Evolutionary conservation across 2,329 filamentous ascomycete species (phyloP), one percentile per base, ranked within the genome.

Genomic region (Neoascochyta sp.): DNA sequence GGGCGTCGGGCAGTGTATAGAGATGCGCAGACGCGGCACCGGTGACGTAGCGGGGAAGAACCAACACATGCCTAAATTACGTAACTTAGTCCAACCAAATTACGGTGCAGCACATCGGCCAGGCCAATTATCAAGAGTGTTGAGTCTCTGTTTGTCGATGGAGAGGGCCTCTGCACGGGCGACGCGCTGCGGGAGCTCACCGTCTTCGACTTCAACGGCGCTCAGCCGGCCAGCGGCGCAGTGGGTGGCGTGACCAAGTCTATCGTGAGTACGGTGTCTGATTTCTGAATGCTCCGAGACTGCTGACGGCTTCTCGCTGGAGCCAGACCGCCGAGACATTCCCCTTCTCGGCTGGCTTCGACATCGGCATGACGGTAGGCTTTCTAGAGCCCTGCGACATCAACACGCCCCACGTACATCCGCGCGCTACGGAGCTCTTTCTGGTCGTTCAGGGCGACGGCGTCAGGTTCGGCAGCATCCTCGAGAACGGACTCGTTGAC

Each of bases 181-280:
- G 52, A 60, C 3, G 51, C 45, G 4, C 43, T 67, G 16, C 47
- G 45, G 25, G 44, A 51, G 9, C 24, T 49, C 52, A 76, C 83
- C 64, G 83, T 80, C 56, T 88, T 86, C 72, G 72, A 73, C 55
- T 70, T 73, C 46, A 60, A 76, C 41, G 52, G 60, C 37, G 66
- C 67, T 11, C 36, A 39, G n/a, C 63, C 67, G 7, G 38, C 57
- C 7, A 19, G 61, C 10, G 65, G 75, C 29, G 80, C 74, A 43
- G 83, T 83, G 60, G 81, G 54, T 23, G 54, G 52, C 10, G 45
- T 40, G 9, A 41, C 42, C n/a, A 52, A 53, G 22, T 25, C 50
- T 27, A 54, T 54, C n/a, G n/a, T n/a, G n/a, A n/a, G n/a, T n/a
- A n/a, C n/a, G n/a, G n/a, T n/a, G n/a, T n/a, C n/a, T n/a, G n/a